phyloP scores from a whole-genome alignment of 371 early-diverging fungal genomes.

The Mucor piriformis region DNA sequence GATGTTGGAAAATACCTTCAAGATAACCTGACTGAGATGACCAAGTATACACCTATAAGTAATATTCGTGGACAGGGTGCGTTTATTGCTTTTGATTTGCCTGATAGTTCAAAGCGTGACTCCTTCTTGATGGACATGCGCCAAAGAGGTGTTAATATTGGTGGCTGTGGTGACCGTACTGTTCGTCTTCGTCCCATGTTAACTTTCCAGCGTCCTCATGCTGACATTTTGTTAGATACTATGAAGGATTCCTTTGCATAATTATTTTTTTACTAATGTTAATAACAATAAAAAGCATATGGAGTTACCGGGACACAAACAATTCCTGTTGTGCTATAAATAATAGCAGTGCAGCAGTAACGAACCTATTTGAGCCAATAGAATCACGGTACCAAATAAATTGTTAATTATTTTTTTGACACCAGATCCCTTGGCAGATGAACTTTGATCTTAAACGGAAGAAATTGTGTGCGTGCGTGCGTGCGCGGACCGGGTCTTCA shows the following conservation, averaged over 20 bases:
- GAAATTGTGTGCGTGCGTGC: too few relatives aligned
- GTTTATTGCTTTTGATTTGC: conserved; percentile 74
- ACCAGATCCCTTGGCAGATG: too few relatives aligned
- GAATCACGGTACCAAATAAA: too few relatives aligned
- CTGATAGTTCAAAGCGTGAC: conserved; percentile 50
- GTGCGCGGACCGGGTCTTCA: too few relatives aligned
- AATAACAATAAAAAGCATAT: not conserved
- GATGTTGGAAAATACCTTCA: conserved; percentile 63
- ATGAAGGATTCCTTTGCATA: conserved; percentile 34
- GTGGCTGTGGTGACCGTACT: conserved; percentile 68
- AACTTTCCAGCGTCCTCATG: conserved; percentile 71
- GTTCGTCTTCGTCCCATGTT: conserved; percentile 77
- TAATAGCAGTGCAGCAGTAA: too few relatives aligned
- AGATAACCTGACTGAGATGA: conserved; percentile 48
- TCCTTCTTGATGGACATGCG: conserved; percentile 62
- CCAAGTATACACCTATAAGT: conserved; percentile 21
- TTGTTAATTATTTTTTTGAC: too few relatives aligned
- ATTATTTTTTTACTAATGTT: not conserved
- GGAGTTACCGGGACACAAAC: not conserved
- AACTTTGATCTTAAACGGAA: too few relatives aligned
- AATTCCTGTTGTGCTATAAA: too few relatives aligned
- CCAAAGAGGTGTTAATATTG: conserved; percentile 69
- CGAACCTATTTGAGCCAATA: too few relatives aligned
- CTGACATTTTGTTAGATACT: conserved; percentile 68
- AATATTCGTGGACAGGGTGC: conserved; percentile 71